These are phyloP conservation scores for Fusarium chlamydosporum DNA, from an alignment of 2,329 filamentous ascomycete species.

Conservation along the genomic window DNA sequence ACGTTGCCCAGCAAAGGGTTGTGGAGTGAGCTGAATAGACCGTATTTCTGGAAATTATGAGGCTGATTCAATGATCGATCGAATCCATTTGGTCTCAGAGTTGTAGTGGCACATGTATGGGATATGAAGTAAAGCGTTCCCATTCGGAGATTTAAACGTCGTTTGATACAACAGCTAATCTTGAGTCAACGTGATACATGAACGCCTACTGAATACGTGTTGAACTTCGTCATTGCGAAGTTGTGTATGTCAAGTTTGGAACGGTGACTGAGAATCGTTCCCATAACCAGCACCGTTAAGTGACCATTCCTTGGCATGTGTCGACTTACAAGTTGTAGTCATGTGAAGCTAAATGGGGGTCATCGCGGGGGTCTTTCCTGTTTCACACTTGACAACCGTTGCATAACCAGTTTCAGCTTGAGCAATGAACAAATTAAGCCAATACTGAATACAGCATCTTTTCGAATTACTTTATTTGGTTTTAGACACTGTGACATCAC, in stretches of 20 bases:
- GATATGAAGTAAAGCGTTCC: background rate
- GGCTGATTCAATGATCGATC: background rate
- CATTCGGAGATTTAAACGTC: background rate
- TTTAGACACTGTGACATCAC: slow-evolving; percentile 23
- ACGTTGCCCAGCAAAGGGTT: background rate
- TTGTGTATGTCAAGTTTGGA: background rate
- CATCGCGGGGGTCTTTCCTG: slow-evolving; percentile 5
- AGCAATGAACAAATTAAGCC: slow-evolving; percentile 2
- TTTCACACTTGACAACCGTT: slow-evolving; percentile 9
- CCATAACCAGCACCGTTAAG: slow-evolving; percentile 20
- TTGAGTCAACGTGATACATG: slow-evolving; percentile 5
- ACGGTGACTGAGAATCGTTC: slow-evolving; percentile 7
- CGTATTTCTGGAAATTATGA: background rate
- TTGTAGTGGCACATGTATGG: background rate
- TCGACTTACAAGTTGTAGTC: slow-evolving; percentile 6
- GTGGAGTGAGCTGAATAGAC: slow-evolving; percentile 5
- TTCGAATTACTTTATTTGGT: background rate
- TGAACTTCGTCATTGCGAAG: background rate
- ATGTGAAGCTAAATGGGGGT: slow-evolving; percentile 18
- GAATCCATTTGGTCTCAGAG: background rate
- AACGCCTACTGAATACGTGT: background rate
- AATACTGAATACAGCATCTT: background rate
- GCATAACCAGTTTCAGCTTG: slow-evolving; percentile 23
- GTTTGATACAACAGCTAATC: background rate
- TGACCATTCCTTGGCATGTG: slow-evolving; percentile 8